phyloP scores from a whole-genome alignment of 2,329 filamentous ascomycete genomes.

The Fusarium decemcellulare region DNA sequence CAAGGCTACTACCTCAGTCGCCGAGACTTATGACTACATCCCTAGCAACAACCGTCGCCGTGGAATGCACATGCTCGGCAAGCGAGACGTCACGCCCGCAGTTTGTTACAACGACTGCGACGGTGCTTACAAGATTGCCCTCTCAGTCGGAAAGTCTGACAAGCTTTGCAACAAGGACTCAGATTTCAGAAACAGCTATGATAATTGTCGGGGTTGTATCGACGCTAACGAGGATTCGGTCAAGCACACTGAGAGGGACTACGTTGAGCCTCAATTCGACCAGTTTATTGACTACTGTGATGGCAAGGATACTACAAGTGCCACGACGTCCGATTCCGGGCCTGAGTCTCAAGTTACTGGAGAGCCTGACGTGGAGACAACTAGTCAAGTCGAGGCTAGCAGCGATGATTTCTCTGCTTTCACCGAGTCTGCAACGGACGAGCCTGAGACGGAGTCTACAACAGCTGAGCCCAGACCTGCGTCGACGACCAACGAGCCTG shows the following conservation, averaged over 20 bases:
- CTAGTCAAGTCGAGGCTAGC: conserved; percentile 45
- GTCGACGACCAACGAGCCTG: conserved; percentile 6
- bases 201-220: conserved; percentile 61
- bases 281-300: conserved; percentile 65
- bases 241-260: conserved; percentile 50
- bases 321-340: conserved; percentile 18
- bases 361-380: conserved; percentile 42
- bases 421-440: conserved; percentile 15
- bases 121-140: conserved; percentile 61
- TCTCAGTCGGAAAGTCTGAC: conserved; percentile 61
- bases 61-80: conserved; percentile 48
- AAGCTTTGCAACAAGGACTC: conserved; percentile 61
- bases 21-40: conserved; percentile 20
- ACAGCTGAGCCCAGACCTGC: conserved; percentile 10
- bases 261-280: conserved; percentile 55
- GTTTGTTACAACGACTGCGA: conserved; percentile 70
- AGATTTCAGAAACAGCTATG: conserved; percentile 55
- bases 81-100: conserved; percentile 60
- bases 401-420: conserved; percentile 39
- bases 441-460: conserved; percentile 5
- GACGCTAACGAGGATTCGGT: conserved; percentile 34
- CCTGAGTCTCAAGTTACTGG: conserved; percentile 46
- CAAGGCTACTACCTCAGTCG: conserved; percentile 29
- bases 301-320: conserved; percentile 38
- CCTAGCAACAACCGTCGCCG: conserved; percentile 33